Evolutionary conservation across 2,329 filamentous ascomycete species (phyloP).

Genomic region (Pleoardoris graminearum): DNA sequence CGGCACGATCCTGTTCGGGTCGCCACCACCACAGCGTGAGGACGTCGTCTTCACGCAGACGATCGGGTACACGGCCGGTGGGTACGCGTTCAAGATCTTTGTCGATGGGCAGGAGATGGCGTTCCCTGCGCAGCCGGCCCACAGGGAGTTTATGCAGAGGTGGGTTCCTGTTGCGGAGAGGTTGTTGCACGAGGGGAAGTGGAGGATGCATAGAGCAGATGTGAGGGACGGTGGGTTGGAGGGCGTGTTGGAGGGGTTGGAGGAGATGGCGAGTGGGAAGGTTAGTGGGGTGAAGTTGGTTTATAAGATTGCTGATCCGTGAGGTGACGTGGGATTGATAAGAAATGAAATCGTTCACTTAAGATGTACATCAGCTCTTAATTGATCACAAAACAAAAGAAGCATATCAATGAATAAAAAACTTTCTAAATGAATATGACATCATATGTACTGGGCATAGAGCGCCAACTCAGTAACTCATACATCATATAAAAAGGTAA

Average conservation of each 20-base stretch:
- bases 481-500: too few species aligned
- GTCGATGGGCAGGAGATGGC: conserved; percentile 22
- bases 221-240: conserved; percentile 32
- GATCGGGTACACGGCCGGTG: conserved; percentile 50
- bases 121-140: conserved; percentile 31
- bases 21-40: too few species aligned
- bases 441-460: too few species aligned
- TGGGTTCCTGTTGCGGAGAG: conserved; percentile 29
- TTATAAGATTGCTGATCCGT: conserved; percentile 24
- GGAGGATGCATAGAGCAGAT: conserved; percentile 38
- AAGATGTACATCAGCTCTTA: too few species aligned
- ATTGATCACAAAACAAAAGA: too few species aligned
- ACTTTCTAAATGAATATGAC: too few species aligned
- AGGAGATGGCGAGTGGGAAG: conserved; percentile 38
- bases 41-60: conserved; percentile 50
- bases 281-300: conserved; percentile 44
- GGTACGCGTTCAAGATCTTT: conserved; percentile 41
- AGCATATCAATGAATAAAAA: too few species aligned
- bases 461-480: too few species aligned
- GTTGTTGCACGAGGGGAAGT: conserved; percentile 34
- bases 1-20: conserved; percentile 35
- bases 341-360: too few species aligned
- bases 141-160: conserved; percentile 35
- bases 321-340: too few species aligned
- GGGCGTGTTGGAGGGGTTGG: conserved; percentile 35